Evolutionary conservation across 2,329 filamentous ascomycete species (phyloP), one percentile per base, ranked within the genome.

Genomic region (Ascochyta clinopodiicola): DNA sequence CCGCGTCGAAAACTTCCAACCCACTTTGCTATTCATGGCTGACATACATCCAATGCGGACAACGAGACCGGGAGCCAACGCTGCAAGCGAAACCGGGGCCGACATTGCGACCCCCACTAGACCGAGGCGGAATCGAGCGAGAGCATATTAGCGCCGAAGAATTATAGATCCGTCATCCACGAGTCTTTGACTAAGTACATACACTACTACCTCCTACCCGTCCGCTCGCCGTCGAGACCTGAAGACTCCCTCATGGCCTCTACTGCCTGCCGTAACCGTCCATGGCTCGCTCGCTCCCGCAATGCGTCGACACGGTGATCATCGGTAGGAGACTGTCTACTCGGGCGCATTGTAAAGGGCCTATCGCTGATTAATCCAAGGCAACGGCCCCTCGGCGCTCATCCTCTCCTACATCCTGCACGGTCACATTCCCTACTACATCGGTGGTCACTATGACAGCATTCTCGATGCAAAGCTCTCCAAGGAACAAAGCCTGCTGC

Each of bases 351-450:
- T 36, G 37, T 9, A 17, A 22, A 29, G 21, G 1, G 19, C 44
- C 34, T 17, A 21, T 22, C 24, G 64, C 68, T 74, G 57, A 73
- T 65, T 61, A 64, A 66, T 66, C 0, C 22, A 60, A 86, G 85
- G 85, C 66, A 86, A 85, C 68, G 85, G 85, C 51, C 85, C 85
- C 40, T 84, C 85, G 45, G 82, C 85, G 46, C 78, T 87, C 73
- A 83, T 86, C 62, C 77, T 87, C 32, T 86, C 84, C 40, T 87
- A 84, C 69, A 85, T 87, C 38, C 79, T 87, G 25, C 84, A 87
- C 71, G 85, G 85, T 34, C 78, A 86, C 64, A 76, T 86, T 48
- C 85, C 85, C 5, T 81, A 79, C 66, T 87, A 87, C 63, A 73
- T 79, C 34, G 73, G 79, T 49, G 80, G 80, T 32, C 85, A 87